These are phyloP conservation scores for Stemphylium lycopersici DNA, from an alignment of 2,329 filamentous ascomycete species.

Conservation along the genomic window DNA sequence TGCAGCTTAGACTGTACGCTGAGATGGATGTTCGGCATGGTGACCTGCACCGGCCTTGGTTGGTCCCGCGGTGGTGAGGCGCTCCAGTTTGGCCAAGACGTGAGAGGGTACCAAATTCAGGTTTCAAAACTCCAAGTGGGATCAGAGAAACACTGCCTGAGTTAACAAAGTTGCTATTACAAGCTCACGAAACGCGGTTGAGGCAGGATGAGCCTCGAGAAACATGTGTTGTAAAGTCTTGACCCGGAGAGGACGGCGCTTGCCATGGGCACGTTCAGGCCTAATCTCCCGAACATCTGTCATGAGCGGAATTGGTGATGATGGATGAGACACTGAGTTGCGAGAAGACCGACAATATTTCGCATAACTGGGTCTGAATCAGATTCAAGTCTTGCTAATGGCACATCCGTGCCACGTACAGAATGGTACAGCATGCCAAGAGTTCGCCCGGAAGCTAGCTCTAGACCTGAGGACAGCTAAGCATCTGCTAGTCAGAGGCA, in stretches of 20 bases:
- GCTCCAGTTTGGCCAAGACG: conserved; percentile 41
- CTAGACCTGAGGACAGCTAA: conserved; percentile 20
- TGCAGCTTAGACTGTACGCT: not conserved
- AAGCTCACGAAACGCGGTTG: conserved; percentile 32
- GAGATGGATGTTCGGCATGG: conserved; percentile 1
- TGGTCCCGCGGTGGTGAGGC: conserved; percentile 25
- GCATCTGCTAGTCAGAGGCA: conserved; percentile 25
- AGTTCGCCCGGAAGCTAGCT: not conserved
- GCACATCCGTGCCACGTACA: not conserved
- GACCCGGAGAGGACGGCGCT: conserved; percentile 16
- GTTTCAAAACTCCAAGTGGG: conserved; percentile 22
- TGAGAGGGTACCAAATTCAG: conserved; percentile 20
- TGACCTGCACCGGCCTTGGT: conserved; percentile 10
- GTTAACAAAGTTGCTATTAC: conserved; percentile 12
- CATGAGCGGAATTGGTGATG: conserved; percentile 10
- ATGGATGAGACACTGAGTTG: conserved; percentile 20
- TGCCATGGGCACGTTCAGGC: not conserved
- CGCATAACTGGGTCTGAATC: not conserved
- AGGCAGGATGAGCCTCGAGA: conserved; percentile 28
- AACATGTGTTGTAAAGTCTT: conserved; percentile 27
- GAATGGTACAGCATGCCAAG: not conserved
- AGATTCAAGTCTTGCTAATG: not conserved
- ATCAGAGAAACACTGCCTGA: conserved; percentile 20
- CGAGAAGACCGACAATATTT: not conserved
- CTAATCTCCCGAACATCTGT: conserved; percentile 3